A percentile compares a stretch with the other conserved stretches of the same genome.
Conservation (phyloP, 106 monocot species). For the Ottelia alismoides region DNA sequence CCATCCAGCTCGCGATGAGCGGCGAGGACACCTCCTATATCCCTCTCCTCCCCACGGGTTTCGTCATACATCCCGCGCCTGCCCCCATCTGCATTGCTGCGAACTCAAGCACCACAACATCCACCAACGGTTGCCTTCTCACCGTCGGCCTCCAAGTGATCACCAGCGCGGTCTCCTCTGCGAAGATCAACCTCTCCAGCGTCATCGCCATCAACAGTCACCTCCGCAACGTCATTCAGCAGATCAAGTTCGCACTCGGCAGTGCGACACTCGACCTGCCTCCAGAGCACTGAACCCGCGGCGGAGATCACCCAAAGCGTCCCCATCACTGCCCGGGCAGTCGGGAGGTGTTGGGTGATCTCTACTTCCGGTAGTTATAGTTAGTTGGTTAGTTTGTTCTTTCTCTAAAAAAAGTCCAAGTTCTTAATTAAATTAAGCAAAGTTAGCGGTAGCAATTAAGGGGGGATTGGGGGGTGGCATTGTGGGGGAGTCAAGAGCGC, state of each 20-base stretch:
- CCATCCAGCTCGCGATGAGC: conserved; percentile 70
- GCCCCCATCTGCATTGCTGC: not conserved
- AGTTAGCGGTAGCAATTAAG: no score
- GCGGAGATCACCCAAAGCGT: conserved; percentile 1
- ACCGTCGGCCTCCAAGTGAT: conserved; percentile 63
- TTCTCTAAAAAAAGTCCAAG: not conserved
- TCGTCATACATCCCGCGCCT: conserved; percentile 45
- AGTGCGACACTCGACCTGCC: no score
- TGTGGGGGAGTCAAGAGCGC: conserved; percentile 92
- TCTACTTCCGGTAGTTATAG: not conserved
- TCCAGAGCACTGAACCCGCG: no score
- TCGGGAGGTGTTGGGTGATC: not conserved
- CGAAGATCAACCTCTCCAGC: conserved; percentile 75
- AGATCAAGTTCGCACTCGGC: conserved; percentile 42
- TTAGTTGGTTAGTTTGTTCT: not conserved
- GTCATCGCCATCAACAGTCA: conserved; percentile 66
- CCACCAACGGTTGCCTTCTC: conserved; percentile 56
- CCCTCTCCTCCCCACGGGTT: conserved; percentile 82
- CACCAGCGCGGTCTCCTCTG: conserved; percentile 56
- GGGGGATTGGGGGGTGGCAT: conserved; percentile 2
- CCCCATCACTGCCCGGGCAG: conserved; percentile 13
- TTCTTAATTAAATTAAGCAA: not conserved
- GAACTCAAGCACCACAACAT: no score
- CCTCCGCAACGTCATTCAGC: conserved; percentile 50
- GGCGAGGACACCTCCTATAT: conserved; percentile 87